Evolutionary conservation across 345 rosid genomes (phyloP).

Genomic region (Corchorus olitorius): DNA sequence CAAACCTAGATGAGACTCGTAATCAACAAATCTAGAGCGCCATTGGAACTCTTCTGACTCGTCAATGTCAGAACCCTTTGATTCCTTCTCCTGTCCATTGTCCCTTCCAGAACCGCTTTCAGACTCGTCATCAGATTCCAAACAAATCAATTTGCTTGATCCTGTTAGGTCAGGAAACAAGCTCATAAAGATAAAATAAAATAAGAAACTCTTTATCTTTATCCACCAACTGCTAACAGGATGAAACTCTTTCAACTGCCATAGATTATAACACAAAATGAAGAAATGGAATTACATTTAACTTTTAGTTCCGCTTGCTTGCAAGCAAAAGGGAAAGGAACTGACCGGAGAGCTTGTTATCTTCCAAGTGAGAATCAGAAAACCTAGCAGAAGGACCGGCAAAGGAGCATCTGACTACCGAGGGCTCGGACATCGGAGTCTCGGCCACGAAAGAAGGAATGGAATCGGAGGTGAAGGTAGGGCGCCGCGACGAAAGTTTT

Average conservation of each 20-base stretch:
- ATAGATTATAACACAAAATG: not conserved
- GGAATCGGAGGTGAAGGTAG: not conserved
- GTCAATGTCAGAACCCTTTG: conserved; percentile 24
- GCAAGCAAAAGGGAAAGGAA: not conserved
- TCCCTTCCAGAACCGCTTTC: conserved; percentile 36
- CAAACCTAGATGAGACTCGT: conserved; percentile 37
- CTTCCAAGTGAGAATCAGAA: not conserved
- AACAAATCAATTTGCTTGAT: conserved; percentile 47
- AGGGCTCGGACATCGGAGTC: conserved; percentile 9
- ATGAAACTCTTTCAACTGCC: not conserved
- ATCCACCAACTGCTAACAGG: not conserved
- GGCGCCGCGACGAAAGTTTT: not conserved
- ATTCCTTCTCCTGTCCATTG: conserved; percentile 34
- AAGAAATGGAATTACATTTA: not conserved
- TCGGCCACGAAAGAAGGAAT: conserved; percentile 9
- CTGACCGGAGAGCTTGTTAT: conserved; percentile 4
- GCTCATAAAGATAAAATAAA: not conserved
- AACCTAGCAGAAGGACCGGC: not conserved
- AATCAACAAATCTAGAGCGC: conserved; percentile 24
- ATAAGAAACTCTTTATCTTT: not conserved
- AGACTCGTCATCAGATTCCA: conserved; percentile 70
- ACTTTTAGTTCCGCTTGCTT: not conserved
- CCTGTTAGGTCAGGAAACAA: conserved; percentile 35
- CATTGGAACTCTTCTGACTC: conserved; percentile 32
- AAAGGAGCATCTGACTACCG: not conserved